These are phyloP conservation scores for Plenodomus biglobosus DNA, from an alignment of 2,329 filamentous ascomycete species.

Conservation along the genomic window DNA sequence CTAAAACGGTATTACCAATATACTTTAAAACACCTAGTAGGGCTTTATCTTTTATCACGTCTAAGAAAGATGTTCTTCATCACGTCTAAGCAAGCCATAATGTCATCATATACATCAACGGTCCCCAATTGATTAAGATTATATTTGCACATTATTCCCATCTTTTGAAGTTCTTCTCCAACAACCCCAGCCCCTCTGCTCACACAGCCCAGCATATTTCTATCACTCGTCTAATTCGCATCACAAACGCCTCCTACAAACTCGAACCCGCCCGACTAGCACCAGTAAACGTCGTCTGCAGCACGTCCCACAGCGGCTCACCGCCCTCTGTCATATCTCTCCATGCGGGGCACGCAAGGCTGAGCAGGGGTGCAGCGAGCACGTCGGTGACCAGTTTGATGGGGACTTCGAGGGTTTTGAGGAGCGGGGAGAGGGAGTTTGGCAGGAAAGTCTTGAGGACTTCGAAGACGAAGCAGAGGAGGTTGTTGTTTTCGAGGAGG, in stretches of 20 bases:
- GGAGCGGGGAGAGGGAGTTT: constrained; percentile 36
- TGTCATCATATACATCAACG: too few species aligned
- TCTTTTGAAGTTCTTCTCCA: too few species aligned
- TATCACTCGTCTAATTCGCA: too few species aligned
- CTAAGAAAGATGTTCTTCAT: too few species aligned
- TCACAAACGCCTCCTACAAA: constrained; percentile 1
- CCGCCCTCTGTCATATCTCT: constrained; percentile 20
- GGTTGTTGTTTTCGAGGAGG: constrained; percentile 45
- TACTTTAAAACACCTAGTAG: too few species aligned
- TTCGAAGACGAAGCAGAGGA: constrained; percentile 43
- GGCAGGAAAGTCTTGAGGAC: constrained; percentile 39
- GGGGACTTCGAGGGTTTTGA: constrained; percentile 26
- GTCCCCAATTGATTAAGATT: too few species aligned
- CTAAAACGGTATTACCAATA: too few species aligned
- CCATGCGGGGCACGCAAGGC: constrained; percentile 28
- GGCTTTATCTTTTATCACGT: too few species aligned
- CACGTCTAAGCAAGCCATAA: too few species aligned
- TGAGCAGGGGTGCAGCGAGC: constrained; percentile 22
- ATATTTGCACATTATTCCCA: too few species aligned
- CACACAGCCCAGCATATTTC: too few species aligned
- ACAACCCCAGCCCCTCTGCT: too few species aligned
- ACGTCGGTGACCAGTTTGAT: constrained; percentile 21
- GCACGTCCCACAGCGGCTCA: constrained; percentile 20
- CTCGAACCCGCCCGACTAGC: constrained; percentile 11
- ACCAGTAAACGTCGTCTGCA: constrained; percentile 14